A percentile compares a stretch with the other conserved stretches of the same genome.
Conservation (phyloP, 495 filamentous ascomycete genomes). For the Corynascus novoguineensis region DNA sequence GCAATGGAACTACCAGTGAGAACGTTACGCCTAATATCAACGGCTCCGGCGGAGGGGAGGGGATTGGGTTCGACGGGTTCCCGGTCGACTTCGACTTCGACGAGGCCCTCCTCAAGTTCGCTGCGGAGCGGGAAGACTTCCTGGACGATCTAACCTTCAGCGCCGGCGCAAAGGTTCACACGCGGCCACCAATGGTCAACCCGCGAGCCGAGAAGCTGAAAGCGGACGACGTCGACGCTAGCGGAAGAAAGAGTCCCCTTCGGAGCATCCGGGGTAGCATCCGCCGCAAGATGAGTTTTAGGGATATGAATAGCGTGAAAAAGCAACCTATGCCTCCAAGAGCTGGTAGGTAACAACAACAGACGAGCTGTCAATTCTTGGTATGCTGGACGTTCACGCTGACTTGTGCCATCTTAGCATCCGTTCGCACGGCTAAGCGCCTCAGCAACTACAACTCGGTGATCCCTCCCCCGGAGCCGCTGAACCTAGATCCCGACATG, state of each 20-base stretch:
- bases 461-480: slow-evolving; percentile 85
- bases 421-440: slow-evolving; percentile 79
- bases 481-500: slow-evolving; percentile 86
- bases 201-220: slow-evolving; percentile 76
- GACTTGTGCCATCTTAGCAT: slow-evolving; percentile 52
- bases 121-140: slow-evolving; percentile 87
- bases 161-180: slow-evolving; percentile 72
- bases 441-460: slow-evolving; percentile 98
- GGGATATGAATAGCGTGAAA: slow-evolving; percentile 93
- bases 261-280: slow-evolving; percentile 66
- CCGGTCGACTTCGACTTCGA: slow-evolving; percentile 76
- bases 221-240: slow-evolving; percentile 59
- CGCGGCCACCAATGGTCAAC: slow-evolving; percentile 62
- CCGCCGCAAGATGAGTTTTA: slow-evolving; percentile 77
- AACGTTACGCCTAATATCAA: slow-evolving; percentile 10
- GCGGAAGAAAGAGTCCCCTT: slow-evolving; percentile 44
- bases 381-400: slow-evolving; percentile 15
- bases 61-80: slow-evolving; percentile 25
- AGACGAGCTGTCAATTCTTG: neutral
- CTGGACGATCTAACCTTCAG: slow-evolving; percentile 86
- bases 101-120: slow-evolving; percentile 85
- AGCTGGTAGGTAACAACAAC: slow-evolving; percentile 55
- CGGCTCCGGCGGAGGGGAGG: slow-evolving; percentile 17
- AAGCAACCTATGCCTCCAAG: slow-evolving; percentile 70
- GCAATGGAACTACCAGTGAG: slow-evolving; percentile 15